Evolutionary conservation across 768 basidiomycete genomes (phyloP), one percentile per base, ranked within the genome.

Genomic region (Suillus subalutaceus): DNA sequence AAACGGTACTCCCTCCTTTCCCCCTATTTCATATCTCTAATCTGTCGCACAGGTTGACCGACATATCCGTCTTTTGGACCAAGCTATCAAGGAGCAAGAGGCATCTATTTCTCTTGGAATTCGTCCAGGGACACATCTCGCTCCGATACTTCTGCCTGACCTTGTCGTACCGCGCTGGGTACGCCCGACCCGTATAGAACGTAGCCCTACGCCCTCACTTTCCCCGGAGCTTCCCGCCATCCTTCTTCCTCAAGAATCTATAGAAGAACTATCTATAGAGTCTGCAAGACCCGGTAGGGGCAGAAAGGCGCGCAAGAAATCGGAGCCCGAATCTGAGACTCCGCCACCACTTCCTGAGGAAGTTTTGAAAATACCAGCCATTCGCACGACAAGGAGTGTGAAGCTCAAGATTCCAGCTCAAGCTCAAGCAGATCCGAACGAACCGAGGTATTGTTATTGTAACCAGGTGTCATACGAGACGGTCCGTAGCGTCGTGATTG

Each of bases 371-470:
- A 30, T 55, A 8, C 26, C 26, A 30, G 8, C 48, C 6, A 48
- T 66, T 46, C 74, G 77, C 38, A 71, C 68, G 32, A 75, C 69
- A 12, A 70, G 78, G n/a, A 64, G 72, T 37, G 70, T 79, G 65
- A 81, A 73, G 58, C 71, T 79, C 26, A 80, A 77, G 20, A 71
- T 82, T n/a, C 79, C 82, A 18, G 76, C 77, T 7, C 71, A 75
- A n/a, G 68, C 77, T 6, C 71, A 75, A 23, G 68, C 70, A 35
- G 65, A 53, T 69, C 80, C 83, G 41, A 80, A 81, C 66, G 88
- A 93, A 74, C 79, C 72, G 60, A 79, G 85, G 41, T 97, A 93
- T 76, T 97, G 95, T 76, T 90, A 88, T 73, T 97, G 95, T 77
- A 83, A 91, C 69, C 83, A 89, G 67, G 86, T 88, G 40, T 93